phyloP scores from a whole-genome alignment of 257 asterid species.

The Salvia miltiorrhiza region DNA sequence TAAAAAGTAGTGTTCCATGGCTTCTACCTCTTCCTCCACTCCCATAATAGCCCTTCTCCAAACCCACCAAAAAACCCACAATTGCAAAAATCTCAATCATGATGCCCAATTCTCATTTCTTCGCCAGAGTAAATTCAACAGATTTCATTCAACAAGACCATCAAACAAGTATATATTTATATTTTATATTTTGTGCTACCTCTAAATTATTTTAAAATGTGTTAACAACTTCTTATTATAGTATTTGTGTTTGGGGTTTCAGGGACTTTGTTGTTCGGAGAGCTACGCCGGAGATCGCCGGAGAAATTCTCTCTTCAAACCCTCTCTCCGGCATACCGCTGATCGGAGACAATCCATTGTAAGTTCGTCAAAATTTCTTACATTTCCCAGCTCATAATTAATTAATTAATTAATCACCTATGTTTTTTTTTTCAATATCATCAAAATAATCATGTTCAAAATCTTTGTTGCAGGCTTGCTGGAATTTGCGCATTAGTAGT shows the following conservation, averaged over 20 bases:
- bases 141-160: not conserved
- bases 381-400: not conserved
- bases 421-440: too few species aligned
- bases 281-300: conserved; percentile 24
- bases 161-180: not conserved
- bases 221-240: not conserved
- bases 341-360: conserved; percentile 27
- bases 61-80: not conserved
- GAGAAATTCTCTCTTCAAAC: conserved; percentile 17
- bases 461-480: conserved; percentile 25
- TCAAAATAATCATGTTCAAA: not conserved
- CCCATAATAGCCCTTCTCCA: not conserved
- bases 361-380: not conserved
- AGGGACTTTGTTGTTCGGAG: conserved; percentile 19
- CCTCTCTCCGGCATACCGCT: conserved; percentile 14
- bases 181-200: too few species aligned
- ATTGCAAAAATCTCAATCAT: not conserved
- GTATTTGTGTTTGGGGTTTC: not conserved
- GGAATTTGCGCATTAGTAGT: conserved; percentile 34
- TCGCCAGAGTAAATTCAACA: not conserved
- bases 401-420: not conserved
- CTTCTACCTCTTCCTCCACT: conserved; percentile 15
- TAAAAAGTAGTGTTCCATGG: conserved; percentile 3
- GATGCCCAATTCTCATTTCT: not conserved
- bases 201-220: not conserved